Evolutionary conservation across 176 grass and related monocot species (phyloP), one percentile per base, ranked within the genome.

Genomic region (Avena sativa): DNA sequence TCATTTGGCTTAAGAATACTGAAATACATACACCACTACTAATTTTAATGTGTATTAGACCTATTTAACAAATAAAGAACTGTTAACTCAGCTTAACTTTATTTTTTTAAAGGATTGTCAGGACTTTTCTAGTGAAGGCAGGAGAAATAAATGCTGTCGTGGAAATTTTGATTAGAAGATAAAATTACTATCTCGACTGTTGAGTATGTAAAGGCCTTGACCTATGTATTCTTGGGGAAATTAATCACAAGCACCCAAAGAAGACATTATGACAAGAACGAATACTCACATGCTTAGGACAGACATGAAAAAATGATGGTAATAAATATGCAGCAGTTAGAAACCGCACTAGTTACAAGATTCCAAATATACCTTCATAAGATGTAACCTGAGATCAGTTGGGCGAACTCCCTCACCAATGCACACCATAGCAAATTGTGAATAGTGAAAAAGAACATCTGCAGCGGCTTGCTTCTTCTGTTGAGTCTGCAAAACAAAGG

Each of bases 341-440:
- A 73, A 81, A 65, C 6, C n/a, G 76, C 76, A 80, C 28, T 51
- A 57, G 46, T 72, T 28, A 61, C 8, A 36, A 25, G 66, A 69
- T 44, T 17, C 12, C 23, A 62, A 88, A 59, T 69, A 49, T 86
- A 98, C 96, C 90, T 98, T 98, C 92, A 96, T 98, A 83, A 96
- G 91, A 72, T 98, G 94, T 63, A 98, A 89, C 72, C 94, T 92
- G 26, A 98, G 85, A 93, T 98, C 97, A 88, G 87, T 91, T 25
- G 97, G 94, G 17, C 85, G 89, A 89, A 98, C 87, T 16, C 88
- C 97, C 84, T 98, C 92, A 12, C 97, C 97, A 71, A 98, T 94
- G 90, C 97, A 98, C 19, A 96, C 97, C 92, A 94, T 93, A 76
- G 89, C 92, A 88, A 98, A 98, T 26, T 94, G 90, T 6, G 97